Evolutionary conservation across 306 rosid species (phyloP), one percentile per base, ranked within the genome.

Genomic region (Sphenostylis stenocarpa): DNA sequence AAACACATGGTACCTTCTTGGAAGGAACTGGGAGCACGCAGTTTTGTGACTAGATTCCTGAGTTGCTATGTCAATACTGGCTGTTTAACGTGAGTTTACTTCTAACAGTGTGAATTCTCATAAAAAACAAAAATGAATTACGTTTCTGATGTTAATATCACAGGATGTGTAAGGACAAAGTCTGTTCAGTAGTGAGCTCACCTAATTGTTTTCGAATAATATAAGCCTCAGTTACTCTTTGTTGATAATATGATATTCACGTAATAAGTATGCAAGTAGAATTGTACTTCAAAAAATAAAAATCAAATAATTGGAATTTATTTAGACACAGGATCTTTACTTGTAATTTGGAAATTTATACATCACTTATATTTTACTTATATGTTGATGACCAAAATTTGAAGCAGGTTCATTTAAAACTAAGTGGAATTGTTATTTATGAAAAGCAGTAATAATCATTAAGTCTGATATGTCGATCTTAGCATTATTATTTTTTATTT

Each of bases 1-100:
- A 91, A 90, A 83, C 93, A 86, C 82, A 91, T 94, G 98, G 96
- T 82, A 48, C 97, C 91, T 19, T 94, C 97, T 29, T 81, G 93
- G 80, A 77, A 69, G 38, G 97, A 94, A 86, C 83, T 84, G 7
- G 98, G 88, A 21, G 96, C 95, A 4, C 93, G 95, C 24, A 79
- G 88, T 64, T 89, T 89, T 17, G 89, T 87, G 36, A 84, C 91
- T 44, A 84, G 96, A 78, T 94, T 94, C 80, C 87, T 94, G 43
- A 66, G 83, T 61, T 75, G 19, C 45, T 88, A 64, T 77, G 81
- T 94, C 53, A 86, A 87, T 23, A 78, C 88, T 3, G 98, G 98
- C 67, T 86, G 87, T 80, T 80, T 94, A 84, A 87, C 45, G 98
- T 94, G 86, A 91, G 98, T 81, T 65, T 67, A 58, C 64, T 71